Conservation (phyloP, 306 rosid genomes). For the Sesbania bispinosa region DNA sequence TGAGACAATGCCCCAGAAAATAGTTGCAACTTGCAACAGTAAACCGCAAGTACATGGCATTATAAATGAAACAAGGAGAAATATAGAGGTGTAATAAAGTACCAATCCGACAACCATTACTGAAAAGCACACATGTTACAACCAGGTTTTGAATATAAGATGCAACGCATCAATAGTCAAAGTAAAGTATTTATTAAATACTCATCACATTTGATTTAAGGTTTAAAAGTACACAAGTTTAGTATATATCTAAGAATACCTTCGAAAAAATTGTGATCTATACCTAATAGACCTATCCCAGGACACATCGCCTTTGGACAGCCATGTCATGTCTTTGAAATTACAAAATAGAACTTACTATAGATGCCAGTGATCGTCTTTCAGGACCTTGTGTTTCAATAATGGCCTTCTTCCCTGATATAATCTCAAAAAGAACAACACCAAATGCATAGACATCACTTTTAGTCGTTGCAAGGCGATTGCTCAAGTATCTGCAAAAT, state of each 20-base stretch:
- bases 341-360: slow-evolving; percentile 52
- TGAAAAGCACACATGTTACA: neutral
- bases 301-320: neutral
- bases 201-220: neutral
- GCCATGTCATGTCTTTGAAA: neutral
- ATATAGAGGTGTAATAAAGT: no score
- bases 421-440: slow-evolving; percentile 80
- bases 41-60: neutral
- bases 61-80: neutral
- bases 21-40: neutral
- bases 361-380: slow-evolving; percentile 80
- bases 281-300: neutral
- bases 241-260: neutral
- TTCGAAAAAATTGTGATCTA: neutral
- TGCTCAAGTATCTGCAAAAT: slow-evolving; percentile 73
- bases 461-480: slow-evolving; percentile 79
- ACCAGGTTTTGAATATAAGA: neutral
- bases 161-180: neutral
- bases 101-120: no score
- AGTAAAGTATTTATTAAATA: neutral
- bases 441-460: slow-evolving; percentile 94
- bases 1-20: slow-evolving; percentile 5
- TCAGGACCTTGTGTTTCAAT: slow-evolving; percentile 75
- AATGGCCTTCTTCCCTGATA: slow-evolving; percentile 84
- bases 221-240: neutral